phyloP scores from a whole-genome alignment of 805 yeast species.

The Yamadazyma laniorum region DNA sequence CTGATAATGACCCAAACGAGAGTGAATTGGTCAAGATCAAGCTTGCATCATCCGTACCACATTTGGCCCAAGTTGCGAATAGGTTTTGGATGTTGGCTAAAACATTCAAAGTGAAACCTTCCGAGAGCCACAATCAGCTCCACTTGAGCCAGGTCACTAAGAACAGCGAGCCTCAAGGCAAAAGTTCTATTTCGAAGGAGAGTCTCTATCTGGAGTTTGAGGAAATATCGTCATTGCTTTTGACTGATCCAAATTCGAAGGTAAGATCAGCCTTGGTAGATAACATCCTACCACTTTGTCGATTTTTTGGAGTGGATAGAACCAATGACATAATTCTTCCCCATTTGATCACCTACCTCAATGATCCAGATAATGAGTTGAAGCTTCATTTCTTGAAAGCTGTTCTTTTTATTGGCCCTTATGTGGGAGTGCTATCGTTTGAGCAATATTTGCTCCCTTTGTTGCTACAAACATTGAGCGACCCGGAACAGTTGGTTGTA shows the following conservation, averaged over 20 bases:
- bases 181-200: slow-evolving; percentile 33
- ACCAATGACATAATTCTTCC: slow-evolving; percentile 87
- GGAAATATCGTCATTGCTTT: slow-evolving; percentile 56
- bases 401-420: slow-evolving; percentile 70
- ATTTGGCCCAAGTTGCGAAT: slow-evolving; percentile 62
- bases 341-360: slow-evolving; percentile 86
- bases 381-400: slow-evolving; percentile 70
- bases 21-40: slow-evolving; percentile 51
- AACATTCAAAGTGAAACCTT: slow-evolving; percentile 35
- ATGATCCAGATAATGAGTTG: slow-evolving; percentile 68
- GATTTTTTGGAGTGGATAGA: slow-evolving; percentile 80
- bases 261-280: slow-evolving; percentile 70
- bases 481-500: slow-evolving; percentile 80
- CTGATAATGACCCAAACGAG: slow-evolving; percentile 16
- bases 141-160: background rate
- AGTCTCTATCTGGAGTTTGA: slow-evolving; percentile 58
- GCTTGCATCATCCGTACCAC: slow-evolving; percentile 72
- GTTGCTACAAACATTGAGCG: slow-evolving; percentile 76
- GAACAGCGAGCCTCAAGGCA: slow-evolving; percentile 5
- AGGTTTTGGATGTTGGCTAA: slow-evolving; percentile 62
- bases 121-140: background rate
- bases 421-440: slow-evolving; percentile 75
- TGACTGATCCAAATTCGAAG: slow-evolving; percentile 65
- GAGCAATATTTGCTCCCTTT: slow-evolving; percentile 89
- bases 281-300: slow-evolving; percentile 74